Evolutionary conservation across 345 rosid species (phyloP).

Genomic region (Eucalyptus cloeziana): DNA sequence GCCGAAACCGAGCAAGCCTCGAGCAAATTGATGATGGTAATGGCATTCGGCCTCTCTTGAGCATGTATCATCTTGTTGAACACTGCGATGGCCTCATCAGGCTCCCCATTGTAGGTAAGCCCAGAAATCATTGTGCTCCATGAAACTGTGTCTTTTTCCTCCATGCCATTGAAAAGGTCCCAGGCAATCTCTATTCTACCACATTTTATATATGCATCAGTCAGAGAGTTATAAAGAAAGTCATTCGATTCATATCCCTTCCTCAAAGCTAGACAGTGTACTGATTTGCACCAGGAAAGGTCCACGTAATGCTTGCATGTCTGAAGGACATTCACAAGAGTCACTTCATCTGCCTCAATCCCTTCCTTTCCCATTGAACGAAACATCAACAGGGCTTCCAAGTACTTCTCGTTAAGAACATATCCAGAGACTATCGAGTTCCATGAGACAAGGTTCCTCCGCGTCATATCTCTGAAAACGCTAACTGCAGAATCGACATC

Average conservation of each 20-base stretch:
- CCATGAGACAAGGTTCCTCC: constrained; percentile 49
- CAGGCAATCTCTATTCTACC: constrained; percentile 24
- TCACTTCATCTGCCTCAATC: constrained; percentile 31
- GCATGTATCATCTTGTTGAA: constrained; percentile 32
- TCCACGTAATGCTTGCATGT: constrained; percentile 32
- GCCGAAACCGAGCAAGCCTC: constrained; percentile 56
- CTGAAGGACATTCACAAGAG: constrained; percentile 44
- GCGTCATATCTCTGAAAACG: constrained; percentile 28
- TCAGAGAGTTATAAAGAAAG: constrained; percentile 28
- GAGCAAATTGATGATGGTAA: constrained; percentile 43
- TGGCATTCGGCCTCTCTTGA: constrained; percentile 18
- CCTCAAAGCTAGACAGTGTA: constrained; percentile 39
- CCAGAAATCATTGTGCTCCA: constrained; percentile 76
- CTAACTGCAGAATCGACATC: constrained; percentile 32
- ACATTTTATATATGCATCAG: constrained; percentile 57
- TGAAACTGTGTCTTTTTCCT: constrained; percentile 31
- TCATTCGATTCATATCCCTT: constrained; percentile 28
- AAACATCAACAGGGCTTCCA: constrained; percentile 32
- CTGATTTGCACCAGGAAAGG: constrained; percentile 37
- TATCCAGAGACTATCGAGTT: constrained; percentile 53
- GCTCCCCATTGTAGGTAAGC: constrained; percentile 31
- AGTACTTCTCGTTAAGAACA: constrained; percentile 25
- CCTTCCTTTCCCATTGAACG: constrained; percentile 27
- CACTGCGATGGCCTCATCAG: constrained; percentile 39
- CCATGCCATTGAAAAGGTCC: constrained; percentile 20